Percentiles rank a stretch among this genome's conserved stretches.
These are phyloP conservation scores for Kwoniella europaea DNA, from an alignment of 768 basidiomycete genomes.

Conservation along the genomic window DNA sequence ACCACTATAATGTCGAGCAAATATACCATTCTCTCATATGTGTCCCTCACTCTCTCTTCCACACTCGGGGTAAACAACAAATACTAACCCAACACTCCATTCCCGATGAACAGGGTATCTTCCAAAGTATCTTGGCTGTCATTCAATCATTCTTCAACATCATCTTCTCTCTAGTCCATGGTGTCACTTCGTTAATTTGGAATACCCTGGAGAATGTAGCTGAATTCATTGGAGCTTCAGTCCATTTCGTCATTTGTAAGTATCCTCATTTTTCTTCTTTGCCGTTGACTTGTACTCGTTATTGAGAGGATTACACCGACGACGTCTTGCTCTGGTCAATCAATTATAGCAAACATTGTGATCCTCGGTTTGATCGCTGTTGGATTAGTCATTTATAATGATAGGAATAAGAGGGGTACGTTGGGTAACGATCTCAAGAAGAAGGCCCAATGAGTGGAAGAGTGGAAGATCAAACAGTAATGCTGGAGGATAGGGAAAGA, in stretches of 20 bases:
- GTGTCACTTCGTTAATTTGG: constrained; percentile 33
- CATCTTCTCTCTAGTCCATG: constrained; percentile 38
- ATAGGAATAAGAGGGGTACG: constrained; percentile 37
- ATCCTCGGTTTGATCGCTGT: constrained; percentile 37
- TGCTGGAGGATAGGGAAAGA: not conserved
- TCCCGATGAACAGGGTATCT: constrained; percentile 32
- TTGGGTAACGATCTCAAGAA: constrained; percentile 30
- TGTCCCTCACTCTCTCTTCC: too few species aligned
- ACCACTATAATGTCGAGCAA: too few species aligned
- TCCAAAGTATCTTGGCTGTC: constrained; percentile 43
- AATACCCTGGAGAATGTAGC: constrained; percentile 38
- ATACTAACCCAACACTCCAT: not conserved
- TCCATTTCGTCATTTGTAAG: constrained; percentile 46
- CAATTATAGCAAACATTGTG: constrained; percentile 49
- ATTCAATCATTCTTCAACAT: constrained; percentile 40
- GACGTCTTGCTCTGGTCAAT: too few species aligned
- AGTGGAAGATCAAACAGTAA: not conserved
- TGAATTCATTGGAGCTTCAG: constrained; percentile 40
- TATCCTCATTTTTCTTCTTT: not conserved
- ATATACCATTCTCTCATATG: too few species aligned
- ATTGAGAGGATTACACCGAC: too few species aligned
- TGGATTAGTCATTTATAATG: constrained; percentile 40
- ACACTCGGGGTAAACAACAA: too few species aligned
- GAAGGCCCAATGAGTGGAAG: constrained; percentile 22
- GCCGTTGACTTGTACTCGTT: too few species aligned